Base-by-base conservation (phyloP, 371 early-diverging fungal species). In the Mortierella sp. region DNA sequence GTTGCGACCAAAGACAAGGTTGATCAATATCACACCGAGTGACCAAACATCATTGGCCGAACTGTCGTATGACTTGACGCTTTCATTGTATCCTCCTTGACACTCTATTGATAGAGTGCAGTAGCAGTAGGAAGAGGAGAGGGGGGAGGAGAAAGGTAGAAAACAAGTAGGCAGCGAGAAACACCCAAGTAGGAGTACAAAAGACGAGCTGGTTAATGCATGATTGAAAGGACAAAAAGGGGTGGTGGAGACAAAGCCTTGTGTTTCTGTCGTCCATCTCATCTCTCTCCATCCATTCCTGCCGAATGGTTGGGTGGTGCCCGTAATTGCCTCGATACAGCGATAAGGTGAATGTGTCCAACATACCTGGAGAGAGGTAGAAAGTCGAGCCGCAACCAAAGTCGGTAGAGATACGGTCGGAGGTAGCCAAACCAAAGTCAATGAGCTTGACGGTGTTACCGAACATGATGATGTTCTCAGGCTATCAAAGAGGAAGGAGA, bases 391-490 rank as follows among this genome's bases (percentile, higher is more conserved):
- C 98, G 71, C 95, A 94, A 1, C 97, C 96, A 60, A 91, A 89
- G 50, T 96, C 96, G 21, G 72, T 88, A 10, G 93, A 92, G 63
- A 81, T 80, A 0, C 68, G 52, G 14, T 94, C 88, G 3, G 88
- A 85, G 1, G 97, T 96, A 3, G 96, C 90, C 21, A 98, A 86
- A 1, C 98, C 98, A 86, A 97, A 98, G 76, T 97, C 98, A 25
- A 95, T 92, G 22, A 98, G 83, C 72, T 96, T 95, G 61, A 95
- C 79, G 0, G 34, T 34, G 10, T 69, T 60, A 8, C 86, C 87
- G 54, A 86, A 81, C 27, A 86, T 83, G 40, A 88, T 80, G 13
- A 90, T 82, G 59, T 89, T 90, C 67, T 90, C 91, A 2, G 83
- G 80, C 82, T 82, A 60, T 47, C 7, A 45, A 41, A n/a, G 52